Conservation (phyloP, 2,329 filamentous ascomycete genomes). For the Aspergillus pseudonomiae region DNA sequence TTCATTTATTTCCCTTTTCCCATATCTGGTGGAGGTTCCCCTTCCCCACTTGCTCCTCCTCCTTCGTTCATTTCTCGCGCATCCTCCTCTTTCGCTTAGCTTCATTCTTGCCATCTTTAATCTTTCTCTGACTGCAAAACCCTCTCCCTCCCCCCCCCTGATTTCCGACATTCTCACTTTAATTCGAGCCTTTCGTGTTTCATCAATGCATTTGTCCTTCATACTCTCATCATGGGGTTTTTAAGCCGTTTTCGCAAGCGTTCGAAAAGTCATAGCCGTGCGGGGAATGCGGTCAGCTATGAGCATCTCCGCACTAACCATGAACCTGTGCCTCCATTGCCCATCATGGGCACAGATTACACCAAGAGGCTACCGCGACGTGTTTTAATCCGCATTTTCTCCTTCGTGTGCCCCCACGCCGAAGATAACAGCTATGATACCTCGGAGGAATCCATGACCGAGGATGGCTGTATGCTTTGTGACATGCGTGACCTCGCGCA, state of each 20-base stretch:
- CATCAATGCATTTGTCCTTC: conserved; percentile 9
- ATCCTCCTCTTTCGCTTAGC: conserved; percentile 1
- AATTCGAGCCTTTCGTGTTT: neutral
- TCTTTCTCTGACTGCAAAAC: neutral
- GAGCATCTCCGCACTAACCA: conserved; percentile 22
- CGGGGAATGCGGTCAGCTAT: conserved; percentile 27
- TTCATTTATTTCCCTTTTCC: neutral
- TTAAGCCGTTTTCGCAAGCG: conserved; percentile 34
- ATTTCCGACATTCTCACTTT: neutral
- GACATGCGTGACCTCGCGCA: conserved; percentile 85
- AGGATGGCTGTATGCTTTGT: conserved; percentile 88
- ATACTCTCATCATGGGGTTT: conserved; percentile 32
- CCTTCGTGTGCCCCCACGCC: conserved; percentile 80
- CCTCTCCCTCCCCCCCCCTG: neutral
- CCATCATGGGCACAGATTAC: conserved; percentile 28
- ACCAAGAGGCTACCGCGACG: conserved; percentile 64
- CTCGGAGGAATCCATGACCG: conserved; percentile 77
- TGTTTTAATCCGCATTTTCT: conserved; percentile 78
- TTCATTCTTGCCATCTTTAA: neutral
- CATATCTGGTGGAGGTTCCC: conserved; percentile 4
- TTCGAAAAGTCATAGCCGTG: conserved; percentile 32
- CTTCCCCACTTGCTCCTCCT: neutral
- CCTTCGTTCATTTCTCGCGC: neutral
- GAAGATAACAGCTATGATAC: conserved; percentile 76
- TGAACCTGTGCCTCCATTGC: conserved; percentile 25